phyloP scores from a whole-genome alignment of 164 flowering plant species.

The Chimonanthus praecox region DNA sequence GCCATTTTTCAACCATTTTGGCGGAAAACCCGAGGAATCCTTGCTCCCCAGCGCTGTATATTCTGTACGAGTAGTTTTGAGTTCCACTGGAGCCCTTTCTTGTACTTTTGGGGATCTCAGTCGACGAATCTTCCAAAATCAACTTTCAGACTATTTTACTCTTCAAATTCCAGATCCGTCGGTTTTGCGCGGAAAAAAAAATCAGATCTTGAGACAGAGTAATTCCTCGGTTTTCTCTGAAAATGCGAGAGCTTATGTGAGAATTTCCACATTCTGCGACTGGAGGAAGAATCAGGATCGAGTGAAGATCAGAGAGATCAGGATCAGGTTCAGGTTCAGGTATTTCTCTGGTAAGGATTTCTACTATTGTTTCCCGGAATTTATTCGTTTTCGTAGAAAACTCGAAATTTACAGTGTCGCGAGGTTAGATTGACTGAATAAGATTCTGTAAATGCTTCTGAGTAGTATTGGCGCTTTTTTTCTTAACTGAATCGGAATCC shows the following conservation, averaged over 20 bases:
- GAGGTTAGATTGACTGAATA: no score
- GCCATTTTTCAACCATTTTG: not conserved
- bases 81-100: not conserved
- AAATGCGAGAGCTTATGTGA: not conserved
- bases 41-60: not conserved
- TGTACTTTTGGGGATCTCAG: not conserved
- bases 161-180: not conserved
- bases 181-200: not conserved
- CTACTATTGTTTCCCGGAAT: no score
- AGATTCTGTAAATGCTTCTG: no score
- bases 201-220: not conserved
- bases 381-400: no score
- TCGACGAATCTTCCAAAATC: not conserved
- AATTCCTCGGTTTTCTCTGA: not conserved
- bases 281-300: no score
- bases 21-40: not conserved
- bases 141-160: not conserved
- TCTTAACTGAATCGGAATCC: no score
- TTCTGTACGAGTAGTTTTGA: not conserved
- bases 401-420: no score
- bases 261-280: no score
- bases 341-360: no score
- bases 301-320: no score
- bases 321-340: no score
- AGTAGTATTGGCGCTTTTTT: no score